Conservation (phyloP, 2,329 filamentous ascomycete species). For the Apiospora arundinis region DNA sequence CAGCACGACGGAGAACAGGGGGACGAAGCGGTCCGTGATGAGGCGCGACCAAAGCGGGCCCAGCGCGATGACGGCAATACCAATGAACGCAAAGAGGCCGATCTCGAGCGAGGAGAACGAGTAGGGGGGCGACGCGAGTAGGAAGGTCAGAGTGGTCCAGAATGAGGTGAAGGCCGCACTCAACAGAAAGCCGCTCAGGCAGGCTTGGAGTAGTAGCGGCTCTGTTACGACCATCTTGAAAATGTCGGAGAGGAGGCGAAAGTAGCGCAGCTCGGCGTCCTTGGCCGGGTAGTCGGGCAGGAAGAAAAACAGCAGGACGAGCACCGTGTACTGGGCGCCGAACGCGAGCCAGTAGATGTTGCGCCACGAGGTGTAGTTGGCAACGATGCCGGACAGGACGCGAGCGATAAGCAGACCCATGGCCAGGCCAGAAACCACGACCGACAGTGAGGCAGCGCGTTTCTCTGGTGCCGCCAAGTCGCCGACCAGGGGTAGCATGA, state of each 20-base stretch:
- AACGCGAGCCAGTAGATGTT: constrained; percentile 73
- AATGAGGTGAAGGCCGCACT: constrained; percentile 66
- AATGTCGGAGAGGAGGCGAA: constrained; percentile 65
- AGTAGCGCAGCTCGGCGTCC: constrained; percentile 66
- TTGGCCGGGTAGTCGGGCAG: constrained; percentile 75
- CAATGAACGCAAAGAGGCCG: constrained; percentile 80
- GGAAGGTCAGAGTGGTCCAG: constrained; percentile 81
- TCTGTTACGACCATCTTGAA: constrained; percentile 61
- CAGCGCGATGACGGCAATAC: constrained; percentile 70
- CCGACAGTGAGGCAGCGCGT: constrained; percentile 67
- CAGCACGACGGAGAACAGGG: constrained; percentile 70
- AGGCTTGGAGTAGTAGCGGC: constrained; percentile 68
- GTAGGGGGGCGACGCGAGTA: constrained; percentile 75
- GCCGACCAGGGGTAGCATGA: constrained; percentile 75
- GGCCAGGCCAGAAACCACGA: constrained; percentile 69
- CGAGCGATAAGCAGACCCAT: constrained; percentile 71
- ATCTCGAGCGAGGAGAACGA: constrained; percentile 71
- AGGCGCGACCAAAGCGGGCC: constrained; percentile 73
- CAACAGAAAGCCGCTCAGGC: constrained; percentile 43
- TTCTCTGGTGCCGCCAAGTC: constrained; percentile 68
- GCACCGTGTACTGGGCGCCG: constrained; percentile 68
- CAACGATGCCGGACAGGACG: constrained; percentile 72
- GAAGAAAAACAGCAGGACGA: constrained; percentile 66
- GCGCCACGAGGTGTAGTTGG: constrained; percentile 69
- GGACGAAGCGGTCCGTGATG: constrained; percentile 74